Conservation (phyloP, 805 yeast genomes). For the Teunomyces funiuensis region DNA sequence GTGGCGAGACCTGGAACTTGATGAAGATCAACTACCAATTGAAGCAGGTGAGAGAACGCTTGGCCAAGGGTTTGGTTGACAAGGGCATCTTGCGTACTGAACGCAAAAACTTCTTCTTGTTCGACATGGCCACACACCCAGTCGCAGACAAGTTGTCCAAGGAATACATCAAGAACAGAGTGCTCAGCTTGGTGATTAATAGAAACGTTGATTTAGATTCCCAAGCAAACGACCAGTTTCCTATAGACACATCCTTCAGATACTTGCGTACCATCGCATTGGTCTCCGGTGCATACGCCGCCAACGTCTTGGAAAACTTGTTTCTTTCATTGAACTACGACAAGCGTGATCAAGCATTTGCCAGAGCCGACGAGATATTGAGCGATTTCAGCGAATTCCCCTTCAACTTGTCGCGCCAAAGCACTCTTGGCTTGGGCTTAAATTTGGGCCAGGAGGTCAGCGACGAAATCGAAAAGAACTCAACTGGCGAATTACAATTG, state of each 20-base stretch:
- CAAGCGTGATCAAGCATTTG: conserved; percentile 86
- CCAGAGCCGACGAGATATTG: conserved; percentile 90
- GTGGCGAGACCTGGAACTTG: conserved; percentile 97
- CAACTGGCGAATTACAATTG: conserved; percentile 60
- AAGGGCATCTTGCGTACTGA: conserved; percentile 96
- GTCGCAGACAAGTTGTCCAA: conserved; percentile 83
- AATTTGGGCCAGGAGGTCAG: conserved; percentile 62
- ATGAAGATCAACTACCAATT: conserved; percentile 92
- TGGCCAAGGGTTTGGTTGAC: conserved; percentile 95
- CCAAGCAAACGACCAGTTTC: conserved; percentile 59
- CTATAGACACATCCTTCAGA: conserved; percentile 64
- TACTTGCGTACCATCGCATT: conserved; percentile 77
- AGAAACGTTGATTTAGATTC: conserved; percentile 58
- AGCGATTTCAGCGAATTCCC: conserved; percentile 84
- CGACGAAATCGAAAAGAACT: conserved; percentile 50
- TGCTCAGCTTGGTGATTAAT: conserved; percentile 65
- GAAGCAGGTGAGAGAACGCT: conserved; percentile 94
- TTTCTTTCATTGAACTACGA: conserved; percentile 75
- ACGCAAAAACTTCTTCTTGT: conserved; percentile 86
- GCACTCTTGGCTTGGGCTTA: conserved; percentile 68
- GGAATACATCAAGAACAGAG: conserved; percentile 73
- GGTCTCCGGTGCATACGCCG: conserved; percentile 90
- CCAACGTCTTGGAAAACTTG: conserved; percentile 92
- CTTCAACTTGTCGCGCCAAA: conserved; percentile 54
- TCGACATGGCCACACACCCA: conserved; percentile 99